These are phyloP conservation scores for Chaetomiaceae sp. DNA, from an alignment of 2,329 filamentous ascomycete genomes.

Conservation along the genomic window DNA sequence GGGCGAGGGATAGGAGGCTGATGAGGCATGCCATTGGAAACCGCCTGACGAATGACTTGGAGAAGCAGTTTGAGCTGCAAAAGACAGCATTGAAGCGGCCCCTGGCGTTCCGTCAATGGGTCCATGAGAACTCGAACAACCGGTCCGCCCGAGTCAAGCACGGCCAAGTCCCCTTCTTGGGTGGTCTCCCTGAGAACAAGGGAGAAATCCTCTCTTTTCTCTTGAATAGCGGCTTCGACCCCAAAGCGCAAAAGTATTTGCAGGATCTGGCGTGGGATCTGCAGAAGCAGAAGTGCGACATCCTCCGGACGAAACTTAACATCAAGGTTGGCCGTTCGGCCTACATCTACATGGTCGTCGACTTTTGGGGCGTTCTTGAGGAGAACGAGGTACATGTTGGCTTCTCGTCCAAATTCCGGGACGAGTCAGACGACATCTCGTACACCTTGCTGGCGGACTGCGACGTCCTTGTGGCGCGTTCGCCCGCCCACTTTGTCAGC, in stretches of 20 bases:
- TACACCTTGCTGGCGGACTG: constrained; percentile 51
- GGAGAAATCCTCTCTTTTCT: constrained; percentile 51
- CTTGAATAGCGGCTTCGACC: constrained; percentile 57
- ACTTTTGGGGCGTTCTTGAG: constrained; percentile 56
- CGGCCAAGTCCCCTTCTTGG: constrained; percentile 40
- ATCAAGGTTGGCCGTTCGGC: constrained; percentile 58
- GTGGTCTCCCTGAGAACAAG: constrained; percentile 44
- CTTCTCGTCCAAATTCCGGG: constrained; percentile 61
- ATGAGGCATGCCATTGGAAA: constrained; percentile 47
- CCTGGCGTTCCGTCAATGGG: constrained; percentile 49
- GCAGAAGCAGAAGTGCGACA: constrained; percentile 48
- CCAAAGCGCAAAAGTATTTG: constrained; percentile 43
- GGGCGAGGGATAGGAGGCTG: constrained; percentile 40
- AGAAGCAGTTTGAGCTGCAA: constrained; percentile 48
- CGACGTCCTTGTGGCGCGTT: constrained; percentile 63
- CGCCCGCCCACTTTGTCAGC: constrained; percentile 63
- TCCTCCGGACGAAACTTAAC: constrained; percentile 51
- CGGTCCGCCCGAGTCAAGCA: constrained; percentile 36
- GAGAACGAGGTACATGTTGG: constrained; percentile 64
- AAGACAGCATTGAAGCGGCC: constrained; percentile 47
- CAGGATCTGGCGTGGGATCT: constrained; percentile 43
- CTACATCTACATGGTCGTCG: constrained; percentile 61
- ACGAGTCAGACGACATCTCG: constrained; percentile 47
- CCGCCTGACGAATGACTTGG: constrained; percentile 47
- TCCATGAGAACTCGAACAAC: constrained; percentile 37